Percentiles rank a stretch among this genome's conserved stretches.
These are phyloP conservation scores for Coniochaeta ligniaria DNA, from an alignment of 2,329 filamentous ascomycete genomes.

Conservation along the genomic window DNA sequence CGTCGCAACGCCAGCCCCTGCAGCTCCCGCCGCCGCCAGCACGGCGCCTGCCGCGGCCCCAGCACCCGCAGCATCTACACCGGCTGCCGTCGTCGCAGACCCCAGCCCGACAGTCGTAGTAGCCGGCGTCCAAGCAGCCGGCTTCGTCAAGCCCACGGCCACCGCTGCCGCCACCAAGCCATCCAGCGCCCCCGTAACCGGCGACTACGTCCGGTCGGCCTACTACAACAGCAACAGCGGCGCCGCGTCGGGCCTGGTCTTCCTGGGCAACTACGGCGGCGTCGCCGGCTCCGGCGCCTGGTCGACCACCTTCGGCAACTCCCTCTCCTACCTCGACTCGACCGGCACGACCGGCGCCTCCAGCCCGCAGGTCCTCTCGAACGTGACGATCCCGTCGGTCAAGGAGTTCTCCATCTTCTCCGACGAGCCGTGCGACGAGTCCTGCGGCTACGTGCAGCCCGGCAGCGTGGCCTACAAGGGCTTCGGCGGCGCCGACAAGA, in stretches of 20 bases:
- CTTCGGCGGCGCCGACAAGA: conserved; percentile 62
- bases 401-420: conserved; percentile 40
- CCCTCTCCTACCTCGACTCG: conserved; percentile 37
- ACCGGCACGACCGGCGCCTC: conserved; percentile 29
- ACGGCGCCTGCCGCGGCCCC: conserved; percentile 3
- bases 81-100: background rate
- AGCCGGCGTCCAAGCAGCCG: background rate
- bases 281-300: conserved; percentile 26
- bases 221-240: conserved; percentile 23
- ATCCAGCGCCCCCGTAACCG: conserved; percentile 7
- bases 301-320: conserved; percentile 30
- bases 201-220: conserved; percentile 32
- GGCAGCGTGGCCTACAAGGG: conserved; percentile 50
- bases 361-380: conserved; percentile 30
- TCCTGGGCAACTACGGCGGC: conserved; percentile 41
- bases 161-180: conserved; percentile 5
- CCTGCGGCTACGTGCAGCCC: conserved; percentile 37
- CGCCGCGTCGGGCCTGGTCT: conserved; percentile 30
- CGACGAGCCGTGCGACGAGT: conserved; percentile 30
- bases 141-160: conserved; percentile 4
- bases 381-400: conserved; percentile 31
- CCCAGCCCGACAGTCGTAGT: background rate
- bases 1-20: conserved; percentile 11
- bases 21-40: conserved; percentile 13
- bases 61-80: background rate